A percentile compares a stretch with the other conserved stretches of the same genome.
phyloP scores from a whole-genome alignment of 2,329 filamentous ascomycete species.

The Exophiala mesophila region DNA sequence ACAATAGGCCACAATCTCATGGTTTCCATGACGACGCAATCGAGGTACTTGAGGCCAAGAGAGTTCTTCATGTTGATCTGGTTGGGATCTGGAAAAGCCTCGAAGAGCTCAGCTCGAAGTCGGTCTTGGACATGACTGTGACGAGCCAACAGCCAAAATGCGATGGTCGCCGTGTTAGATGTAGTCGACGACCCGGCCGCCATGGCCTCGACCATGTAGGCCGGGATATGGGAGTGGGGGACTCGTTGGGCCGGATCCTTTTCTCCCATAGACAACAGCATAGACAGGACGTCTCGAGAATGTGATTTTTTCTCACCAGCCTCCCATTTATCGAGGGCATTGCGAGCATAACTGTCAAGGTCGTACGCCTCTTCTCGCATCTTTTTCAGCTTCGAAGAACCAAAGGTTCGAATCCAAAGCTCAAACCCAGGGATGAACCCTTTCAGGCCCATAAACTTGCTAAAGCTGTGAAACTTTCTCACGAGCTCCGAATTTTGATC shows the following conservation, averaged over 20 bases:
- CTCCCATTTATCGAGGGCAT: neutral
- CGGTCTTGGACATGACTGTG: neutral
- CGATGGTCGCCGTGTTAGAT: neutral
- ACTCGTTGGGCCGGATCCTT: neutral
- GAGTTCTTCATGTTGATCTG: neutral
- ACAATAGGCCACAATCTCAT: conserved; percentile 3
- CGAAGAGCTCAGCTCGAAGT: neutral
- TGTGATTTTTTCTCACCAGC: neutral
- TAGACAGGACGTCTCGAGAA: neutral
- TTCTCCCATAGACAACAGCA: neutral
- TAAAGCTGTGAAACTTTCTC: conserved; percentile 2
- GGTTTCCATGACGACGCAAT: neutral
- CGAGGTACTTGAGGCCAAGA: neutral
- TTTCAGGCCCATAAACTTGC: conserved; percentile 2
- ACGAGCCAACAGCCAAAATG: neutral
- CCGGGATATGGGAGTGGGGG: neutral
- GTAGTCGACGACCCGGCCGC: conserved; percentile 2
- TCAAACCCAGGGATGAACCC: neutral
- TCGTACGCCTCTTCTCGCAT: neutral
- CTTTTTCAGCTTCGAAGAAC: neutral
- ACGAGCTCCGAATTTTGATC: neutral
- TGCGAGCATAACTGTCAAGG: neutral
- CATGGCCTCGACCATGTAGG: conserved; percentile 1
- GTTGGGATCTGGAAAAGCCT: neutral
- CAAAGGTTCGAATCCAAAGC: neutral